Percentiles rank a stretch among this genome's conserved stretches.
Conservation (phyloP, 1,284 basidiomycete genomes). For the Tausonia pullulans region DNA sequence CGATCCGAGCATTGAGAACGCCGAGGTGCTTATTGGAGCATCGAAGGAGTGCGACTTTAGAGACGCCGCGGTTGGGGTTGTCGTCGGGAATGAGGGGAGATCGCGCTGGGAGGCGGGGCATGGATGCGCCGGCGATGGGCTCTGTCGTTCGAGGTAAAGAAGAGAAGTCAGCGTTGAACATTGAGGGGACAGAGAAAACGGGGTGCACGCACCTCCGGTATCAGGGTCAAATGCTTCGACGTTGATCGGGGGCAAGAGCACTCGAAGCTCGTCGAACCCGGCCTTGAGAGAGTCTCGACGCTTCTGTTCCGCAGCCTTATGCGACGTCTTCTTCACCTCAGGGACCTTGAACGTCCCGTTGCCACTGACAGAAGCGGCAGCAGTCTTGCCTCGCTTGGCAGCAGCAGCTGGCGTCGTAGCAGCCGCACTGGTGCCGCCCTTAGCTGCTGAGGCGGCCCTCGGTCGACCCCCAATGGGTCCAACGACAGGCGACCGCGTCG, state of each 20-base stretch:
- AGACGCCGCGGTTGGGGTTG: slow-evolving; percentile 88
- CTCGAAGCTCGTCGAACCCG: slow-evolving; percentile 86
- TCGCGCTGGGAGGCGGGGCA: slow-evolving; percentile 73
- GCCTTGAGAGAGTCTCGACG: slow-evolving; percentile 90
- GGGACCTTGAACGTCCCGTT: background rate
- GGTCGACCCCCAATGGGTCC: too few relatives aligned
- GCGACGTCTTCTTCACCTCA: slow-evolving; percentile 56
- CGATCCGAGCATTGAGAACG: slow-evolving; percentile 62
- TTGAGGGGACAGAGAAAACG: background rate
- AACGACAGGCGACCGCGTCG: too few relatives aligned
- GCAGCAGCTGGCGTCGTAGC: background rate
- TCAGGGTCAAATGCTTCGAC: slow-evolving; percentile 56
- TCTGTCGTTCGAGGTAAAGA: background rate
- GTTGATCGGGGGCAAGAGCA: slow-evolving; percentile 70
- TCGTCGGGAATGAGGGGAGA: slow-evolving; percentile 53
- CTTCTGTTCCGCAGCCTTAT: slow-evolving; percentile 96
- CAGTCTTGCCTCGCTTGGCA: background rate
- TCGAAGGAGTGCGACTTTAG: slow-evolving; percentile 82
- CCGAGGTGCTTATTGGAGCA: slow-evolving; percentile 81
- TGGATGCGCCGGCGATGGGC: slow-evolving; percentile 68
- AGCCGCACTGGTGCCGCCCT: too few relatives aligned
- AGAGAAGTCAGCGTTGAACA: background rate
- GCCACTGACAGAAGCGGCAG: background rate
- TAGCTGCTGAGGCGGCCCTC: too few relatives aligned
- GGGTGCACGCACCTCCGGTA: slow-evolving; percentile 35